Evolutionary conservation across 2,329 filamentous ascomycete genomes (phyloP).

Genomic region (Claviceps sp.): DNA sequence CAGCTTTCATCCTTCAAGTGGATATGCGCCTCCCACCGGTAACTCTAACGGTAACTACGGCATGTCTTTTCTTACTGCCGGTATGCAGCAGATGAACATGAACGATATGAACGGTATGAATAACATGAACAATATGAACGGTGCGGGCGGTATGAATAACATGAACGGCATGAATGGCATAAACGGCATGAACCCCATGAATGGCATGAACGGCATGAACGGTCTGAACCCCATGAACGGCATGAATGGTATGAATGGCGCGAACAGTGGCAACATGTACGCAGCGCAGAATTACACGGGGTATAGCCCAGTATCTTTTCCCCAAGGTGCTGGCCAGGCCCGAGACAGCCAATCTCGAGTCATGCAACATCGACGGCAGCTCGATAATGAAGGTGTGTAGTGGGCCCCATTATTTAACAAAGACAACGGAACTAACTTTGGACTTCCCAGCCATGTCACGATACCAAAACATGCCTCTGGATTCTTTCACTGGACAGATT

Average conservation of each 20-base stretch:
- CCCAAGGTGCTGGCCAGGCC: constrained; percentile 35
- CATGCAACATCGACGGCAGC: constrained; percentile 60
- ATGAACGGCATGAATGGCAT: too few relatives aligned
- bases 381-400: constrained; percentile 54
- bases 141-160: too few relatives aligned
- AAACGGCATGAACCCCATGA: too few relatives aligned
- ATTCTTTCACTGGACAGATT: constrained; percentile 69
- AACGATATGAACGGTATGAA: too few relatives aligned
- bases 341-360: constrained; percentile 66
- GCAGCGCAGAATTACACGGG: constrained; percentile 43
- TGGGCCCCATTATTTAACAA: not conserved
- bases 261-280: constrained; percentile 32
- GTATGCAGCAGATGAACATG: constrained; percentile 54
- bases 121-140: too few relatives aligned
- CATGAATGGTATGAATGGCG: constrained; percentile 14
- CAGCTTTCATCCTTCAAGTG: constrained; percentile 19
- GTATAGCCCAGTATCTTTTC: constrained; percentile 38
- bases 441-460: constrained; percentile 49
- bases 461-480: constrained; percentile 71
- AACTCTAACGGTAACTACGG: constrained; percentile 13
- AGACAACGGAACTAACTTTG: constrained; percentile 15
- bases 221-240: constrained; percentile 25
- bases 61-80: constrained; percentile 44
- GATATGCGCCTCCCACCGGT: constrained; percentile 16
- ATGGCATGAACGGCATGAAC: constrained; percentile 15